A percentile compares a stretch with the other conserved stretches of the same genome.
Conservation (phyloP, 176 grass and related monocot genomes). For the Carex cristatella region DNA sequence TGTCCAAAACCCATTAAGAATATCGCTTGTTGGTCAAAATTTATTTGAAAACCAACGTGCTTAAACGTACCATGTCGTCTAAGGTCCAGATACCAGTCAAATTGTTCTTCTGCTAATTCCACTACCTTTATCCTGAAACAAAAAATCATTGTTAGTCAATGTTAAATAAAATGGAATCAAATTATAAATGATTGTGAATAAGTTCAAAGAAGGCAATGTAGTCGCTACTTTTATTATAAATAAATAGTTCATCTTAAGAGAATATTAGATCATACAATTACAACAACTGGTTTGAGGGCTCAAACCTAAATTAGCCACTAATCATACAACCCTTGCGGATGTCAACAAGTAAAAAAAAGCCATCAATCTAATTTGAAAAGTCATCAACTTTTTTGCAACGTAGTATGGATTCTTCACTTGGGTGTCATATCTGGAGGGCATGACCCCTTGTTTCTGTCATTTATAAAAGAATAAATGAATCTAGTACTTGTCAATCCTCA, state of each 20-base stretch:
- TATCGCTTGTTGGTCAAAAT: conserved; percentile 37
- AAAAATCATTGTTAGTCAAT: background rate
- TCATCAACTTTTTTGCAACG: background rate
- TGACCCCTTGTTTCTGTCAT: conserved; percentile 48
- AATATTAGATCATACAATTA: background rate
- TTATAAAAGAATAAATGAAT: conserved; percentile 7
- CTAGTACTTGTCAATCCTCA: background rate
- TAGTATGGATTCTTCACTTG: conserved; percentile 31
- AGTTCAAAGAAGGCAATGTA: too few relatives aligned
- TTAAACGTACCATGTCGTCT: conserved; percentile 48
- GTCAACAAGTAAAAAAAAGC: background rate
- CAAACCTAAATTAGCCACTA: background rate
- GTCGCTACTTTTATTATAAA: too few relatives aligned
- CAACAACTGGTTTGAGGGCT: background rate
- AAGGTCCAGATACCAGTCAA: conserved; percentile 56
- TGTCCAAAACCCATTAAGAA: conserved; percentile 34
- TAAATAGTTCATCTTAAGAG: background rate
- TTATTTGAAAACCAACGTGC: conserved; percentile 46
- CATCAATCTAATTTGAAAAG: background rate
- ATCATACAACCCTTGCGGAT: background rate
- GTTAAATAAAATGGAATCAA: background rate
- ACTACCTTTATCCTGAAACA: conserved; percentile 39
- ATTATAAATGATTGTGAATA: background rate
- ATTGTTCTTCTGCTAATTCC: conserved; percentile 26
- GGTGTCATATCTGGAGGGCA: conserved; percentile 40